Evolutionary conservation across 1,139 yeast genomes (phyloP).

Genomic region (Suhomyces panamericanus): DNA sequence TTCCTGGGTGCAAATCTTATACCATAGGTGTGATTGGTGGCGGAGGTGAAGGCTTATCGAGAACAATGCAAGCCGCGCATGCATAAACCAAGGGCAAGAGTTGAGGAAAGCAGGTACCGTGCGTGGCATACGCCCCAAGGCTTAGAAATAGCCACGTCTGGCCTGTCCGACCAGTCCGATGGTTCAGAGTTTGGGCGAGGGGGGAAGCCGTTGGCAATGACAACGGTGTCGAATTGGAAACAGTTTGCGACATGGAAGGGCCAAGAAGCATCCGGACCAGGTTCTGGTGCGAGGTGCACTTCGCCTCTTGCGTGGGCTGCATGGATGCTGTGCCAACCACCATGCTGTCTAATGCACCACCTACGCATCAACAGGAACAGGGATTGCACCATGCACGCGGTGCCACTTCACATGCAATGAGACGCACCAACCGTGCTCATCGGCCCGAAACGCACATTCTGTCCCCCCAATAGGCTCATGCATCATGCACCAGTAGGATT

Average conservation of each 20-base stretch:
- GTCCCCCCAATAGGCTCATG: background rate
- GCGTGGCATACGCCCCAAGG: too few species aligned
- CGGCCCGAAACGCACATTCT: too few species aligned
- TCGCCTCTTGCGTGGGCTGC: background rate
- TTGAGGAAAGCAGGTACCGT: background rate
- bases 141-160: too few species aligned
- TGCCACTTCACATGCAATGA: too few species aligned
- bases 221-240: background rate
- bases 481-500: background rate
- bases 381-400: too few species aligned
- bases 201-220: background rate
- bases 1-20: conserved; percentile 1
- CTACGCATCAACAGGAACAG: background rate
- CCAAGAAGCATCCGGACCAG: too few species aligned
- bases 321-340: background rate
- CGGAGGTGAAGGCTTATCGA: background rate
- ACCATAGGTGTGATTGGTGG: background rate
- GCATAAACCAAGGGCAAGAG: background rate
- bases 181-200: background rate
- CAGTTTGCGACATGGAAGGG: too few species aligned
- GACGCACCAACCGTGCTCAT: too few species aligned
- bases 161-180: too few species aligned
- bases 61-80: conserved; percentile 1
- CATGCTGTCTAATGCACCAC: background rate
- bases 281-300: background rate